These are phyloP conservation scores for Xylariaceae sp. DNA, from an alignment of 2,329 filamentous ascomycete species.

Conservation along the genomic window DNA sequence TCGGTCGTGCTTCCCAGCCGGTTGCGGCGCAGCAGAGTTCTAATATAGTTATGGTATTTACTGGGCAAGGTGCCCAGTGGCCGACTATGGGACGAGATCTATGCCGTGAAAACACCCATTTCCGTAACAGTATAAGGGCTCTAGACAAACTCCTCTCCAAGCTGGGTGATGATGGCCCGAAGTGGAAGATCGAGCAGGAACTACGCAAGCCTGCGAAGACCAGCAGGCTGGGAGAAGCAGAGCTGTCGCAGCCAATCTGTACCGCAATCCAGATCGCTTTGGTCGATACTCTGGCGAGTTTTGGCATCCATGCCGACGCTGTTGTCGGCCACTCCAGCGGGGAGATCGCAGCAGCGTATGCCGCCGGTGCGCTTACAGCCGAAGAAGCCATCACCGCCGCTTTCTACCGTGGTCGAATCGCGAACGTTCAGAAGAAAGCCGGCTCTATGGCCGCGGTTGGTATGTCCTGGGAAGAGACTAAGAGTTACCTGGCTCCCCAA, in stretches of 20 bases:
- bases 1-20: slow-evolving; percentile 17
- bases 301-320: slow-evolving; percentile 40
- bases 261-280: slow-evolving; percentile 51
- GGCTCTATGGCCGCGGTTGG: slow-evolving; percentile 42
- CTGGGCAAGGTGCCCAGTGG: slow-evolving; percentile 44
- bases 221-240: background rate
- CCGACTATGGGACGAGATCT: slow-evolving; percentile 34
- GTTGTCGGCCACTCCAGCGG: slow-evolving; percentile 47
- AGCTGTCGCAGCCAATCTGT: slow-evolving; percentile 43
- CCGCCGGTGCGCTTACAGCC: slow-evolving; percentile 32
- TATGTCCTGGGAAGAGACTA: slow-evolving; percentile 29
- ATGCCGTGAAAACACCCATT: slow-evolving; percentile 26
- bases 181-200: slow-evolving; percentile 5
- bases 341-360: slow-evolving; percentile 53
- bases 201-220: background rate
- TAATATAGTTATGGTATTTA: slow-evolving; percentile 37
- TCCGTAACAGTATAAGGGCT: slow-evolving; percentile 26
- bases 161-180: no score
- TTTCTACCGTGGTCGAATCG: slow-evolving; percentile 30
- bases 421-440: slow-evolving; percentile 6
- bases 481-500: slow-evolving; percentile 17
- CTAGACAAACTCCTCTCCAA: slow-evolving; percentile 27
- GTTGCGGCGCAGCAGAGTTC: background rate
- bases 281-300: slow-evolving; percentile 47
- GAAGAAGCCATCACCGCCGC: slow-evolving; percentile 31